Evolutionary conservation across 129 eudicot genomes (phyloP).

Genomic region (Scalesia atractyloides): DNA sequence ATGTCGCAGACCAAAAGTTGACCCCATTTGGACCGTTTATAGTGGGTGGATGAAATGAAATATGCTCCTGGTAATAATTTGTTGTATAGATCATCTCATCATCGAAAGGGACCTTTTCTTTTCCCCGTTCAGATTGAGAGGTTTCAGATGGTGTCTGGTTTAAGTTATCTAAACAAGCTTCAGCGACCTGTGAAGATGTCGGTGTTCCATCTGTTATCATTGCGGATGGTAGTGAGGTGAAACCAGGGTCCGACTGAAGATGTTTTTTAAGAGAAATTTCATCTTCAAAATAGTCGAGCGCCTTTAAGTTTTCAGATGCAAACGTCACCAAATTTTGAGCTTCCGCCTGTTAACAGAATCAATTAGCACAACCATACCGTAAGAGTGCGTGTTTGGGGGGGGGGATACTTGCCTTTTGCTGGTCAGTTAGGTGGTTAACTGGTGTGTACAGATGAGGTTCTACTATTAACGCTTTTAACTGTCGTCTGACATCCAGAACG

Average conservation of each 20-base stretch:
- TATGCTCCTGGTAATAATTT: slow-evolving; percentile 5
- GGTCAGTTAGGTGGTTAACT: slow-evolving; percentile 44
- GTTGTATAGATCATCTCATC: slow-evolving; percentile 19
- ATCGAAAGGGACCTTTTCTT: slow-evolving; percentile 11
- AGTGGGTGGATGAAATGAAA: background rate
- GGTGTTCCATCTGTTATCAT: slow-evolving; percentile 8
- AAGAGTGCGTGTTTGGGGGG: background rate
- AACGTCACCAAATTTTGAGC: slow-evolving; percentile 38
- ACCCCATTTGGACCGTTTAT: slow-evolving; percentile 2
- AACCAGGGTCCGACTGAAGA: background rate
- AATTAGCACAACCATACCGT: background rate
- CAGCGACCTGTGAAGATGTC: background rate
- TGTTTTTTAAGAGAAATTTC: slow-evolving; percentile 30
- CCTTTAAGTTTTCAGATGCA: slow-evolving; percentile 49
- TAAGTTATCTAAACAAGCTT: background rate
- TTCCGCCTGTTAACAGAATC: slow-evolving; percentile 38
- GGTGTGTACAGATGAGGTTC: slow-evolving; percentile 44
- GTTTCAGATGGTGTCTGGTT: slow-evolving; percentile 11
- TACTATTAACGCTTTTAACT: slow-evolving; percentile 40
- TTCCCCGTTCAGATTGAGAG: slow-evolving; percentile 25
- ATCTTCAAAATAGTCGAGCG: slow-evolving; percentile 33
- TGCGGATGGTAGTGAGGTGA: background rate
- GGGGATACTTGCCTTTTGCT: slow-evolving; percentile 45
- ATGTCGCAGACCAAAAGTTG: slow-evolving; percentile 12
- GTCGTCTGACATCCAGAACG: slow-evolving; percentile 57